Conservation (phyloP, 345 rosid species). For the Eucalyptus viminalis region DNA sequence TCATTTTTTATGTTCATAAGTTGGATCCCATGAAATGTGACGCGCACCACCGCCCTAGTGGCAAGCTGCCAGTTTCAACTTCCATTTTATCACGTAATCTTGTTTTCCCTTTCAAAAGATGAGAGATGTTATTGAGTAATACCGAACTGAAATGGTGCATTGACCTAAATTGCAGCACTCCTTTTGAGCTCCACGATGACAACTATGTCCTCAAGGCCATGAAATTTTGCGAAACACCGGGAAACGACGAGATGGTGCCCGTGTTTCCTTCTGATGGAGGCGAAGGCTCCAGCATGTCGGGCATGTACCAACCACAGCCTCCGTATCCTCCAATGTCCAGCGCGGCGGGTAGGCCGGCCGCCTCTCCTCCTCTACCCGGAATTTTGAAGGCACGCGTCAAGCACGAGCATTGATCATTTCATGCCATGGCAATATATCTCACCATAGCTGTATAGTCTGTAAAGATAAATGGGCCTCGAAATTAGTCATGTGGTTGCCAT, state of each 20-base stretch:
- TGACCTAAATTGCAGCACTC: slow-evolving; percentile 52
- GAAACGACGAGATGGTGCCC: slow-evolving; percentile 19
- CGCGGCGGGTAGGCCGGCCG: slow-evolving; percentile 36
- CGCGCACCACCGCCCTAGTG: not conserved
- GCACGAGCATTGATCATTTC: slow-evolving; percentile 45
- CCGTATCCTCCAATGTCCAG: slow-evolving; percentile 21
- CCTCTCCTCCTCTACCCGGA: slow-evolving; percentile 54
- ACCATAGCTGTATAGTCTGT: slow-evolving; percentile 51
- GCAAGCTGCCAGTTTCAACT: not conserved
- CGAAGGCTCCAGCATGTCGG: slow-evolving; percentile 47
- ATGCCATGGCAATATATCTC: not conserved
- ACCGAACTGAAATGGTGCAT: not conserved
- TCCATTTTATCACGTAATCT: not conserved
- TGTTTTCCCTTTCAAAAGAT: not conserved
- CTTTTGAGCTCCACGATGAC: slow-evolving; percentile 98
- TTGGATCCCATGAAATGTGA: not conserved
- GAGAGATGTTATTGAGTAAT: not conserved
- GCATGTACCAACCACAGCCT: slow-evolving; percentile 28
- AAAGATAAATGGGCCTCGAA: slow-evolving; percentile 16
- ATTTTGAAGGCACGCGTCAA: slow-evolving; percentile 58
- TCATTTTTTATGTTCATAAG: not conserved
- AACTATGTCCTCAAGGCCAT: slow-evolving; percentile 94
- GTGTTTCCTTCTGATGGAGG: slow-evolving; percentile 18
- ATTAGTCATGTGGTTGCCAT: not conserved
- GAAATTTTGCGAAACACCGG: slow-evolving; percentile 63